Evolutionary conservation across 1,284 basidiomycete species (phyloP), one percentile per base, ranked within the genome.

Genomic region (Fomitiporia mediterranea): DNA sequence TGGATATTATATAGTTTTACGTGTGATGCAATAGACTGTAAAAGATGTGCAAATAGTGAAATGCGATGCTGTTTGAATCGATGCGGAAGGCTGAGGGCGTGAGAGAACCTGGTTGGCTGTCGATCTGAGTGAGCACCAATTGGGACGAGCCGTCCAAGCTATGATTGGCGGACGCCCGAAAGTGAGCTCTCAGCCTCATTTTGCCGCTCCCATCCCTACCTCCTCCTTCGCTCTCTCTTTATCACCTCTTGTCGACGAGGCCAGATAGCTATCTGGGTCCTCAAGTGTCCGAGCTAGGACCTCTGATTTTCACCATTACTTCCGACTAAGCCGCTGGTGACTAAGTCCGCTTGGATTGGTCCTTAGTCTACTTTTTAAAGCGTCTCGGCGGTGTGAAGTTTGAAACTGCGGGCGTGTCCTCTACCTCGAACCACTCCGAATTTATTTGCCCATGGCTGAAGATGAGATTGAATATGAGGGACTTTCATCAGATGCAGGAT

Each of bases 401-500:
- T 2, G 35, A 37, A 37, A 2, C 35, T n/a, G 30, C 51, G 58
- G 53, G 30, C 39, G 30, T 54, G 60, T 1, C 51, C 4, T 2
- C 23, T 11, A 2, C 25, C 15, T 2, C n/a, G 23, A 21, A n/a
- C 9, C 7, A 32, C 48, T 32, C 34, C 39, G 23, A n/a, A 11
- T 17, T n/a, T 8, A 5, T 2, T 2, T 38, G 2, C 15, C 23
- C 49, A 70, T 59, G 43, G 70, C 63, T 57, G 59, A 68, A 17
- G 72, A 74, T 48, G 89, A 90, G 68, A 73, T 81, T 64, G 88
- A 91, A 64, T 91, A 91, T 68, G 89, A 91, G 70, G 82, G 78
- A 39, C 71, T 91, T 49, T 81, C 86, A 57, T 77, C 81, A n/a
- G 89, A 87, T 74, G 86, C 88, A 44, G 83, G 87, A 56, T 77